These are phyloP conservation scores for Plectosphaerella plurivora DNA, from an alignment of 2,329 filamentous ascomycete genomes.

Conservation along the genomic window DNA sequence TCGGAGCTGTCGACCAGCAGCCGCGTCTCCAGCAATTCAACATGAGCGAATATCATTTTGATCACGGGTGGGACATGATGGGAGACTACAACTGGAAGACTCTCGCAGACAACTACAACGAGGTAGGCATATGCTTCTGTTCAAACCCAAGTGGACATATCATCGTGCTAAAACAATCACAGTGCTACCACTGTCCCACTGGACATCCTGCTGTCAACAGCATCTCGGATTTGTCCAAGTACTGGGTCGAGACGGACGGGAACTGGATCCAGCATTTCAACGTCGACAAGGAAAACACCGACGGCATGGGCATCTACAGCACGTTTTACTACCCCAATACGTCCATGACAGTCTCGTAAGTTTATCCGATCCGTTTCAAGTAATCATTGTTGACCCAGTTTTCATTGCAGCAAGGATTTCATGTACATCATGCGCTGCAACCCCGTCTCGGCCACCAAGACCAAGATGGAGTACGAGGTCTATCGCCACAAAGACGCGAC, in stretches of 20 bases:
- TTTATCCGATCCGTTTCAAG: background rate
- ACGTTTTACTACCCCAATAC: slow-evolving; percentile 35
- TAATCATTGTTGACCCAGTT: background rate
- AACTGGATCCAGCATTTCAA: slow-evolving; percentile 30
- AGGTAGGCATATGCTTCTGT: slow-evolving; percentile 1
- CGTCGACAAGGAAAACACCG: slow-evolving; percentile 26
- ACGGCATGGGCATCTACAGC: slow-evolving; percentile 26
- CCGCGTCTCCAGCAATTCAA: slow-evolving; percentile 13
- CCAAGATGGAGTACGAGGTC: slow-evolving; percentile 45
- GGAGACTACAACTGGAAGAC: slow-evolving; percentile 33
- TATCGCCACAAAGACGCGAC: slow-evolving; percentile 42
- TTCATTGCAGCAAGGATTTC: slow-evolving; percentile 32
- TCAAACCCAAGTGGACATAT: background rate
- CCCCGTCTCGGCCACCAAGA: slow-evolving; percentile 33
- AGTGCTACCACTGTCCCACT: slow-evolving; percentile 41
- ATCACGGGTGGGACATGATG: slow-evolving; percentile 22
- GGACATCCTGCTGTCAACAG: slow-evolving; percentile 39
- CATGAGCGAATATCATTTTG: slow-evolving; percentile 18
- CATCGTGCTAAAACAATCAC: background rate
- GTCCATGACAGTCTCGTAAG: slow-evolving; percentile 35
- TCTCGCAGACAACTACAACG: slow-evolving; percentile 43
- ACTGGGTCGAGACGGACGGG: slow-evolving; percentile 28
- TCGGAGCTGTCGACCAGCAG: slow-evolving; percentile 17
- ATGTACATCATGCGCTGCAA: slow-evolving; percentile 48
- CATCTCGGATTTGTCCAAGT: slow-evolving; percentile 38